Evolutionary conservation across 2,329 filamentous ascomycete species (phyloP).

Genomic region (Fusarium vanettenii): DNA sequence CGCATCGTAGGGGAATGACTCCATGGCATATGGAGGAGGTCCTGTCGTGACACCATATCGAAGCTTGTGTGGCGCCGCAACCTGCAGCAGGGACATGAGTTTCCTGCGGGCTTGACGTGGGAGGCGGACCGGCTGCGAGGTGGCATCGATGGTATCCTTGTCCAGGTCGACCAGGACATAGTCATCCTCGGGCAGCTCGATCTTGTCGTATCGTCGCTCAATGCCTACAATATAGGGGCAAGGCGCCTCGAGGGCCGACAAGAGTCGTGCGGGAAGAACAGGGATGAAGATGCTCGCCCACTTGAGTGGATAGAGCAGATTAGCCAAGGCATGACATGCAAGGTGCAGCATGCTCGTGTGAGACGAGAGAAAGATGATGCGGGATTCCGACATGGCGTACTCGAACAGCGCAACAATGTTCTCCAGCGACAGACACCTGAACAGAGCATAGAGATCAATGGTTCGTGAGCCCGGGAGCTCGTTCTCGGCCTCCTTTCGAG

Average conservation of each 20-base stretch:
- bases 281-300: slow-evolving; percentile 97
- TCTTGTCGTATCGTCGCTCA: slow-evolving; percentile 87
- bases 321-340: slow-evolving; percentile 86
- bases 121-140: slow-evolving; percentile 78
- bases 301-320: slow-evolving; percentile 87
- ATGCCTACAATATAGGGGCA: slow-evolving; percentile 98
- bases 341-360: slow-evolving; percentile 97
- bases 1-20: slow-evolving; percentile 90
- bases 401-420: slow-evolving; percentile 95
- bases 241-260: slow-evolving; percentile 92
- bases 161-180: slow-evolving; percentile 96
- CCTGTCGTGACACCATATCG: slow-evolving; percentile 88
- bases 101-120: slow-evolving; percentile 93
- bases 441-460: slow-evolving; percentile 92
- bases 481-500: slow-evolving; percentile 91
- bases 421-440: slow-evolving; percentile 87
- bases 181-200: slow-evolving; percentile 91
- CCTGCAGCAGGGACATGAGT: slow-evolving; percentile 85
- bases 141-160: slow-evolving; percentile 88
- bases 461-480: slow-evolving; percentile 93
- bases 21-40: slow-evolving; percentile 90
- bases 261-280: slow-evolving; percentile 84
- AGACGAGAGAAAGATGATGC: slow-evolving; percentile 95
- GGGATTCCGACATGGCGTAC: slow-evolving; percentile 90
- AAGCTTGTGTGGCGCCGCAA: slow-evolving; percentile 89